Evolutionary conservation across 2,329 filamentous ascomycete genomes (phyloP).

Genomic region (Cytospora chrysosperma): DNA sequence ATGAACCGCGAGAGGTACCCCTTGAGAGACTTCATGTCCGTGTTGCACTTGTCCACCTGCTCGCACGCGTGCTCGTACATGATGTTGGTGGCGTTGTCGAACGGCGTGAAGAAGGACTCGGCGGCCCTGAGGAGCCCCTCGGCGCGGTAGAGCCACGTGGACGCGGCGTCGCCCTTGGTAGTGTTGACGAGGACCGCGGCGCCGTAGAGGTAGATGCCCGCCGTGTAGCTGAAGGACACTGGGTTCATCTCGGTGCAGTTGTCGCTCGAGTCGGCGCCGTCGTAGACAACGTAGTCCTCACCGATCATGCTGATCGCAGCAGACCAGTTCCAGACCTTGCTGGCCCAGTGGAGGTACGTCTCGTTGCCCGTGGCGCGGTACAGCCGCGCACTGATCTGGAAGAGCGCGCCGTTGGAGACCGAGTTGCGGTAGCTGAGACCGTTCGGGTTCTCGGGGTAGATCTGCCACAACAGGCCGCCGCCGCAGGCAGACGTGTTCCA

Average conservation of each 20-base stretch:
- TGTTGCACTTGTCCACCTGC: slow-evolving; percentile 53
- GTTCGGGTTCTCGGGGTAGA: slow-evolving; percentile 69
- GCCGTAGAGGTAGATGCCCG: slow-evolving; percentile 65
- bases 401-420: slow-evolving; percentile 78
- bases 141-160: slow-evolving; percentile 54
- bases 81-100: slow-evolving; percentile 53
- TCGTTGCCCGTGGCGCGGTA: slow-evolving; percentile 67
- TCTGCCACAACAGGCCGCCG: slow-evolving; percentile 80
- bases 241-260: slow-evolving; percentile 55
- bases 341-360: slow-evolving; percentile 66
- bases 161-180: slow-evolving; percentile 57
- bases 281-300: slow-evolving; percentile 54
- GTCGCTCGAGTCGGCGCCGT: slow-evolving; percentile 56
- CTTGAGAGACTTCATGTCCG: slow-evolving; percentile 68
- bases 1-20: slow-evolving; percentile 65
- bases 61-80: slow-evolving; percentile 71
- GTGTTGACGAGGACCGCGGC: slow-evolving; percentile 63
- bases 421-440: slow-evolving; percentile 83
- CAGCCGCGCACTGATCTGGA: slow-evolving; percentile 75
- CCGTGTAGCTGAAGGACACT: slow-evolving; percentile 64
- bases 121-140: slow-evolving; percentile 51
- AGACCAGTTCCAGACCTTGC: slow-evolving; percentile 67
- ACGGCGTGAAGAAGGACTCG: slow-evolving; percentile 52
- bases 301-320: slow-evolving; percentile 57
- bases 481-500: slow-evolving; percentile 69